These are phyloP conservation scores for Patellaria atrata DNA, from an alignment of 495 filamentous ascomycete genomes.

Conservation along the genomic window DNA sequence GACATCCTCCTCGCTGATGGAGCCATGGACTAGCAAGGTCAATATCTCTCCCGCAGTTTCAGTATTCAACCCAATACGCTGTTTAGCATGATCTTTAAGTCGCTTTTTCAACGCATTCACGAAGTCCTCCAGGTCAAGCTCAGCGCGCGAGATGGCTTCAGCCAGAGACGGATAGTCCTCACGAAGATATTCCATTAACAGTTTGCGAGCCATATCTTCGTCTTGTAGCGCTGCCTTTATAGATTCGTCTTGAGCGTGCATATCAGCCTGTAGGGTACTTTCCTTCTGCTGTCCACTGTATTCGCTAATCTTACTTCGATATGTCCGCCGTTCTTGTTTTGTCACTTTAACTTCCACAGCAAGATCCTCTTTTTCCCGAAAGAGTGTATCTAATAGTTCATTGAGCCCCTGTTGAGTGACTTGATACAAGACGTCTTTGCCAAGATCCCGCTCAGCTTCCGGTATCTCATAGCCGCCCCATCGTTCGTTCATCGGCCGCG, in stretches of 20 bases:
- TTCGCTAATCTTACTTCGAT: constrained; percentile 26
- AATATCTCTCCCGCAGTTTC: too few species aligned
- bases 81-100: too few species aligned
- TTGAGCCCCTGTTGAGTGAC: constrained; percentile 83
- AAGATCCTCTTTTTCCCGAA: constrained; percentile 64
- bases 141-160: constrained; percentile 11
- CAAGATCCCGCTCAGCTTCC: constrained; percentile 64
- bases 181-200: background rate
- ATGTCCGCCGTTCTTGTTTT: constrained; percentile 43
- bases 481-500: constrained; percentile 52
- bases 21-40: too few species aligned
- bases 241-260: background rate
- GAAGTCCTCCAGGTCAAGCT: constrained; percentile 3
- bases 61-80: too few species aligned
- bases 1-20: too few species aligned
- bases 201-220: constrained; percentile 5
- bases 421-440: constrained; percentile 81
- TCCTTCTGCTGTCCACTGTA: constrained; percentile 6
- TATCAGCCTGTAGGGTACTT: too few species aligned
- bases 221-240: constrained; percentile 4
- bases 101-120: too few species aligned
- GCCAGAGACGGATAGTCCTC: constrained; percentile 1
- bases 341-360: constrained; percentile 54
- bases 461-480: constrained; percentile 76
- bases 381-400: constrained; percentile 74